Percentiles rank a stretch among this genome's conserved stretches.
Conservation (phyloP, 116 monocot species). For the Posidonia oceanica region DNA sequence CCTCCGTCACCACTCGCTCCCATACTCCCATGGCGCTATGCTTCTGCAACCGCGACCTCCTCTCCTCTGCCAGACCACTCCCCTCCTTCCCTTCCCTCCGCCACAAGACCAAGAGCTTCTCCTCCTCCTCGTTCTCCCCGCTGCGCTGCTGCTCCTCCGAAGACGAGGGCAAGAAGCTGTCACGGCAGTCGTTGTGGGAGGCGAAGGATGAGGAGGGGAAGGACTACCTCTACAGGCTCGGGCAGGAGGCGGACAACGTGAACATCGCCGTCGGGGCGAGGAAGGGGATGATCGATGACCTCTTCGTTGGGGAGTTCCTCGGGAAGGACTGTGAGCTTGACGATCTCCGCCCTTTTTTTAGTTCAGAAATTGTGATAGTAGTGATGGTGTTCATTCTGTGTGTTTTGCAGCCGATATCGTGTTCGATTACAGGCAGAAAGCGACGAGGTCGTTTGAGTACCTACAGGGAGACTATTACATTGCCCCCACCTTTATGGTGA, state of each 20-base stretch:
- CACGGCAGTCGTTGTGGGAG: slow-evolving; percentile 85
- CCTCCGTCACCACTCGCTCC: neutral
- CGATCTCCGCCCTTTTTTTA: neutral
- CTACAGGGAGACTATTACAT: slow-evolving; percentile 87
- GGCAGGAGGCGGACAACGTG: slow-evolving; percentile 72
- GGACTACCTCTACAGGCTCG: slow-evolving; percentile 72
- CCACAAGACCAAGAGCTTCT: neutral
- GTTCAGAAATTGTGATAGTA: too few relatives aligned
- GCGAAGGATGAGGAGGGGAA: slow-evolving; percentile 49
- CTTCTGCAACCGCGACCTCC: neutral
- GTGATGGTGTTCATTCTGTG: too few relatives aligned
- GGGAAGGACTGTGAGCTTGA: slow-evolving; percentile 57
- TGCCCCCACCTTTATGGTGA: slow-evolving; percentile 68
- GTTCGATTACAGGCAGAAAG: slow-evolving; percentile 94
- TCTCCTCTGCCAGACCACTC: neutral
- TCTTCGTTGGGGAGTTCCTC: slow-evolving; percentile 78
- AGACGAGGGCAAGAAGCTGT: slow-evolving; percentile 24
- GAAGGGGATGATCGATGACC: slow-evolving; percentile 67
- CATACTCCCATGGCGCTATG: neutral
- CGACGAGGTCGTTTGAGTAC: slow-evolving; percentile 82
- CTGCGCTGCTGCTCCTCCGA: neutral
- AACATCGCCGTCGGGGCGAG: slow-evolving; percentile 78
- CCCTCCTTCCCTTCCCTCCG: neutral
- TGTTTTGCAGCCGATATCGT: slow-evolving; percentile 74
- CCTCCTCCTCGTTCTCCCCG: neutral